These are phyloP conservation scores for Aurantiochytrium sp. DNA, from an alignment of 108 stramenopile species.

Conservation along the genomic window DNA sequence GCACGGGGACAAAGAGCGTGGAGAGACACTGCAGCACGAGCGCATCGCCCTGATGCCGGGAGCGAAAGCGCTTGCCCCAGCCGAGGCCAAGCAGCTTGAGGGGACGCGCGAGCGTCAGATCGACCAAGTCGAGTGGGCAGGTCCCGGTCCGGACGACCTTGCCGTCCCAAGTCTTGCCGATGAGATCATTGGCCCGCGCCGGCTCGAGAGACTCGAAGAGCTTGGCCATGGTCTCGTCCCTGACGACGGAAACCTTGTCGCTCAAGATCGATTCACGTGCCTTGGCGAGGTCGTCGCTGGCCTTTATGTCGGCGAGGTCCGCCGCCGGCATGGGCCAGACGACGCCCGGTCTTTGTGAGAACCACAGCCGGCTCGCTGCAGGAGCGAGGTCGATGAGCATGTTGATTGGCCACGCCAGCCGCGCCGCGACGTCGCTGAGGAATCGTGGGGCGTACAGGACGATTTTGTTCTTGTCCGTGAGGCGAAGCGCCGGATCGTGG, in stretches of 20 bases:
- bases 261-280: neutral
- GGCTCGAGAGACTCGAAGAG: neutral
- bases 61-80: neutral
- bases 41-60: neutral
- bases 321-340: neutral
- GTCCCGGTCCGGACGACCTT: neutral
- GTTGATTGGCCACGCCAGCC: neutral
- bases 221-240: neutral
- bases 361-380: neutral
- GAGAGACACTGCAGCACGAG: neutral
- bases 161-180: neutral
- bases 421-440: neutral
- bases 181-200: neutral
- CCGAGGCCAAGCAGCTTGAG: neutral
- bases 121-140: neutral
- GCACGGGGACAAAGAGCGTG: neutral
- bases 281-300: neutral
- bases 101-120: neutral
- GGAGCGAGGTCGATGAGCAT: neutral
- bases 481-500: neutral
- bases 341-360: neutral
- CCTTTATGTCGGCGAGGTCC: neutral
- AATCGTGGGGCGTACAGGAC: neutral
- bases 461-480: neutral
- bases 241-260: neutral